Conservation (phyloP, 176 grass and related monocot species). For the Triticum dicoccoides region DNA sequence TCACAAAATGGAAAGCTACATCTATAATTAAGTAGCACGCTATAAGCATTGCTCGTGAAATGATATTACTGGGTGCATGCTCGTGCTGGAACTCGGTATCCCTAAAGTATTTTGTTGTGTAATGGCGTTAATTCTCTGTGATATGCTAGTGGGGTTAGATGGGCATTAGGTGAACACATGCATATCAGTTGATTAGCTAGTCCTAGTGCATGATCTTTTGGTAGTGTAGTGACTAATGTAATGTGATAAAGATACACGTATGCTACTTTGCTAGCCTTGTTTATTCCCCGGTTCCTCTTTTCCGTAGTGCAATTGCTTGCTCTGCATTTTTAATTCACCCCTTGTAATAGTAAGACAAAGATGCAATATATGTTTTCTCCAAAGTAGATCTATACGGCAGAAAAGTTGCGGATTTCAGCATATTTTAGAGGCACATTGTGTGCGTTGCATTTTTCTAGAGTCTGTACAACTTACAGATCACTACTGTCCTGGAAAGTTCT, state of each 20-base stretch:
- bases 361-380: background rate
- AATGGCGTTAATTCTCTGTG: background rate
- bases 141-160: constrained; percentile 10
- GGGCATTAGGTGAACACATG: background rate
- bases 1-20: background rate
- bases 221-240: background rate
- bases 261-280: constrained; percentile 2
- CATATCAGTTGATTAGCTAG: background rate
- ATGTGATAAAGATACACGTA: background rate
- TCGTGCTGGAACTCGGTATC: background rate
- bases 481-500: background rate
- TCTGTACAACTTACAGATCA: background rate
- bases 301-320: background rate
- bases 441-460: background rate
- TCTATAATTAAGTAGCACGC: background rate
- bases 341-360: background rate
- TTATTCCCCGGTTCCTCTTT: background rate
- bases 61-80: background rate
- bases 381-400: background rate
- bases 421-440: background rate
- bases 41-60: background rate
- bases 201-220: background rate
- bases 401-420: background rate
- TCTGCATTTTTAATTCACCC: background rate
- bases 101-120: background rate